Percentiles rank a stretch among this genome's conserved stretches.
Evolutionary conservation across 2,329 filamentous ascomycete genomes (phyloP).

Genomic region (Fusarium mundagurra): DNA sequence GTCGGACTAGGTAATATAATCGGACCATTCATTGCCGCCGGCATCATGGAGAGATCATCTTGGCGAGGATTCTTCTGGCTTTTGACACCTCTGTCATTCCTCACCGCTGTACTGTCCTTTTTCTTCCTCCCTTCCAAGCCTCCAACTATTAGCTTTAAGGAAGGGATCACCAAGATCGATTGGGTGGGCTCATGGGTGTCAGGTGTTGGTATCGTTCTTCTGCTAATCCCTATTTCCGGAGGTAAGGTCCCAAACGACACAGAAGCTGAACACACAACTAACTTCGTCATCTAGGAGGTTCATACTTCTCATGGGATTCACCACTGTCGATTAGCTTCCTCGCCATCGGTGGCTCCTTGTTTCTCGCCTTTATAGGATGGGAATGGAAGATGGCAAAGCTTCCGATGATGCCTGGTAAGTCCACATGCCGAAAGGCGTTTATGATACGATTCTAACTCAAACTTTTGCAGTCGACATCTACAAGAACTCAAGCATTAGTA

Average conservation of each 20-base stretch:
- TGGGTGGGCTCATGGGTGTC: background rate
- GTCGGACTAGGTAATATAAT: background rate
- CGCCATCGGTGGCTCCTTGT: accelerated
- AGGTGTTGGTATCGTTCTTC: background rate
- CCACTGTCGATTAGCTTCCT: background rate
- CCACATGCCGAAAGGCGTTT: accelerated
- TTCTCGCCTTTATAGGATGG: background rate
- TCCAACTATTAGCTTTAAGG: background rate
- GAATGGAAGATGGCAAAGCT: slow-evolving; percentile 17
- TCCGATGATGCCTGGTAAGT: slow-evolving; percentile 8
- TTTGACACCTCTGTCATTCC: background rate
- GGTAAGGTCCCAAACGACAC: background rate
- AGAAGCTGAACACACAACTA: background rate
- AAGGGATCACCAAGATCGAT: background rate
- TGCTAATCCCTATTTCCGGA: background rate
- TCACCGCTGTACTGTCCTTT: accelerated
- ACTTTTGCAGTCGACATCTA: background rate
- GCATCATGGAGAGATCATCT: background rate
- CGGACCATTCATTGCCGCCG: background rate
- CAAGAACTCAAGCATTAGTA: background rate
- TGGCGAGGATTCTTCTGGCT: slow-evolving; percentile 1
- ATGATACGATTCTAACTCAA: no score
- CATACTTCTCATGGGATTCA: background rate
- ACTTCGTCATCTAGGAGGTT: background rate
- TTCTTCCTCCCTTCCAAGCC: background rate